Percentiles rank a stretch among this genome's conserved stretches.
phyloP scores from a whole-genome alignment of 768 basidiomycete genomes.

The Lactarius sp. region DNA sequence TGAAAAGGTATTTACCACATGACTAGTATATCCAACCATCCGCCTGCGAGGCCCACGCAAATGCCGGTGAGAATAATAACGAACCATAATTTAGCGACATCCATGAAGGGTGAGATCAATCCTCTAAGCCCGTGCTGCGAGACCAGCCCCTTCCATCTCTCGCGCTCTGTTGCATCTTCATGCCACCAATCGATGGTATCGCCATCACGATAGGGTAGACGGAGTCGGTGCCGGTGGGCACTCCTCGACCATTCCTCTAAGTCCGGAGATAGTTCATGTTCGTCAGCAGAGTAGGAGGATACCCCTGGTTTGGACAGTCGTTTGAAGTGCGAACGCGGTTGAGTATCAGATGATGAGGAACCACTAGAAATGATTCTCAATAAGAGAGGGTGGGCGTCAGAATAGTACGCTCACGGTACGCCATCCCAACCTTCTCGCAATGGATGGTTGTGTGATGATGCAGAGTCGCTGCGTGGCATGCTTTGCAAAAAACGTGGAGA shows the following conservation, averaged over 20 bases:
- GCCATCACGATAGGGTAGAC: constrained; percentile 46
- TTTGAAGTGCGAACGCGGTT: neutral
- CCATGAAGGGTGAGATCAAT: constrained; percentile 48
- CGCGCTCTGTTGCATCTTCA: constrained; percentile 59
- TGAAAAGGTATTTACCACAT: constrained; percentile 48
- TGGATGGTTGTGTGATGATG: constrained; percentile 1
- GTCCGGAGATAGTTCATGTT: constrained; percentile 22
- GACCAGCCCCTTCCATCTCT: constrained; percentile 45
- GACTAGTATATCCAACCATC: constrained; percentile 68
- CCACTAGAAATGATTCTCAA: neutral
- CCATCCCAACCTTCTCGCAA: constrained; percentile 4
- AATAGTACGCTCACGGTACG: neutral
- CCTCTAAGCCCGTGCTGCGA: constrained; percentile 54
- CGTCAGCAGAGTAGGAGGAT: constrained; percentile 2
- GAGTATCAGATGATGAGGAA: neutral
- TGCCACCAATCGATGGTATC: constrained; percentile 65
- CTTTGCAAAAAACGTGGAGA: neutral
- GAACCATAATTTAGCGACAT: constrained; percentile 59
- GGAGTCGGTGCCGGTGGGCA: constrained; percentile 20
- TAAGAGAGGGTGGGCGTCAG: neutral
- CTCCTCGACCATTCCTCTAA: constrained; percentile 24
- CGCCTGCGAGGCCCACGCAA: constrained; percentile 63
- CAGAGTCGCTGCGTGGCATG: constrained; percentile 8
- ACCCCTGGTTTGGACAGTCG: neutral
- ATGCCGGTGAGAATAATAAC: constrained; percentile 62